phyloP scores from a whole-genome alignment of 1,284 basidiomycete species.

The Malassezia sympodialis region DNA sequence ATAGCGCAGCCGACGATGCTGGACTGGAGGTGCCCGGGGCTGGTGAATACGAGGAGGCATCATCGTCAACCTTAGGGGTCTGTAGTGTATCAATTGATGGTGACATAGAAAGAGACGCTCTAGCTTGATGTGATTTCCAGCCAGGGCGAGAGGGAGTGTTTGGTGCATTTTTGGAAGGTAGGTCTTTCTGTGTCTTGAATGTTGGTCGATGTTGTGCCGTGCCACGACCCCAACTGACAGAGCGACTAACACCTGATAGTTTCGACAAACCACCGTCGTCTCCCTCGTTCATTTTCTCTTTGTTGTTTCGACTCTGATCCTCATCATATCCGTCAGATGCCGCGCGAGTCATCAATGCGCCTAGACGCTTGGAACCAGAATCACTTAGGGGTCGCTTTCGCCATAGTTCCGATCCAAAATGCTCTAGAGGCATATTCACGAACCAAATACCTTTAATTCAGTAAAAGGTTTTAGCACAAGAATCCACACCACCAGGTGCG shows the following conservation, averaged over 20 bases:
- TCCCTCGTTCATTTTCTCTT: background rate
- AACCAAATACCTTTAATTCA: background rate
- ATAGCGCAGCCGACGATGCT: constrained; percentile 9
- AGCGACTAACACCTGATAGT: constrained; percentile 15
- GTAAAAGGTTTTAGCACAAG: background rate
- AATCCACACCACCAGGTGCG: background rate
- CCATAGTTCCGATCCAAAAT: background rate
- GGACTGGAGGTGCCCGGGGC: constrained; percentile 8
- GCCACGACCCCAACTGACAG: constrained; percentile 15
- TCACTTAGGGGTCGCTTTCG: constrained; percentile 4
- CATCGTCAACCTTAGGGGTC: background rate
- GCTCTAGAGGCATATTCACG: constrained; percentile 1
- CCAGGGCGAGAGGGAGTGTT: background rate
- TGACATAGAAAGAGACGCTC: constrained; percentile 8
- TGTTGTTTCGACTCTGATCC: background rate
- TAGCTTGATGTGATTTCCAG: background rate
- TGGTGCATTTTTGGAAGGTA: background rate
- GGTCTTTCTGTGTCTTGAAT: background rate
- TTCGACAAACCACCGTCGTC: constrained; percentile 12
- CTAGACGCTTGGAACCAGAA: background rate
- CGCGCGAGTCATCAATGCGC: background rate
- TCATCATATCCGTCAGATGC: background rate
- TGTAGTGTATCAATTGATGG: background rate
- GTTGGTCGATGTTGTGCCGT: background rate
- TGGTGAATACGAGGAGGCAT: background rate